Conservation (phyloP, 1,139 yeast genomes). For the Suhomyces chickasaworum region DNA sequence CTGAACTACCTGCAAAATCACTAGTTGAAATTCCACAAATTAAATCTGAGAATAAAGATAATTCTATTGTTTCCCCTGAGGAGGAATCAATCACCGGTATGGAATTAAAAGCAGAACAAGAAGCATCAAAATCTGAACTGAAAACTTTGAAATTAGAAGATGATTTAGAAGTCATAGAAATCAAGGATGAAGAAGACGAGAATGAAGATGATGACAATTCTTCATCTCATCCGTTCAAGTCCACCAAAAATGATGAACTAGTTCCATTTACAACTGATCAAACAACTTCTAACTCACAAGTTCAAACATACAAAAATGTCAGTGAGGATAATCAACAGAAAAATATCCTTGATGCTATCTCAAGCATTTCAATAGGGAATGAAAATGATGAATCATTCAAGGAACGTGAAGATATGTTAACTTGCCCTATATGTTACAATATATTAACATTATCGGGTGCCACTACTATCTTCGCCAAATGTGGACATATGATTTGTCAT, state of each 20-base stretch:
- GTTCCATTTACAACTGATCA: neutral
- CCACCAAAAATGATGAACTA: neutral
- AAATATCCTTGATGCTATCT: constrained; percentile 1
- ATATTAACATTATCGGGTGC: constrained; percentile 48
- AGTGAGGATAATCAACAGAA: neutral
- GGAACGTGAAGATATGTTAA: constrained; percentile 28
- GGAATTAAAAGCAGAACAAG: too few species aligned
- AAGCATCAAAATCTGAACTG: neutral
- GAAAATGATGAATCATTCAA: constrained; percentile 6
- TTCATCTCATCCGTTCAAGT: neutral
- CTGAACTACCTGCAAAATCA: too few species aligned
- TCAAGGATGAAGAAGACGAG: neutral
- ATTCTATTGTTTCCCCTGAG: too few species aligned
- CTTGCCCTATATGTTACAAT: constrained; percentile 73
- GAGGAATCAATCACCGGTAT: too few species aligned
- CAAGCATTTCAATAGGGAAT: neutral
- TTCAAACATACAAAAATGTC: neutral
- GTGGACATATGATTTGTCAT: constrained; percentile 73
- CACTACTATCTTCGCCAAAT: constrained; percentile 51
- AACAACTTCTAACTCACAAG: neutral
- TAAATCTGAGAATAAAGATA: too few species aligned
- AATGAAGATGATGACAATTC: neutral
- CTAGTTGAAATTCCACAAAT: too few species aligned
- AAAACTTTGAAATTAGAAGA: neutral
- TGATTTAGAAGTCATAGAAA: neutral